phyloP scores from a whole-genome alignment of 2,329 filamentous ascomycete genomes.

The Clarireedia homoeocarpa region DNA sequence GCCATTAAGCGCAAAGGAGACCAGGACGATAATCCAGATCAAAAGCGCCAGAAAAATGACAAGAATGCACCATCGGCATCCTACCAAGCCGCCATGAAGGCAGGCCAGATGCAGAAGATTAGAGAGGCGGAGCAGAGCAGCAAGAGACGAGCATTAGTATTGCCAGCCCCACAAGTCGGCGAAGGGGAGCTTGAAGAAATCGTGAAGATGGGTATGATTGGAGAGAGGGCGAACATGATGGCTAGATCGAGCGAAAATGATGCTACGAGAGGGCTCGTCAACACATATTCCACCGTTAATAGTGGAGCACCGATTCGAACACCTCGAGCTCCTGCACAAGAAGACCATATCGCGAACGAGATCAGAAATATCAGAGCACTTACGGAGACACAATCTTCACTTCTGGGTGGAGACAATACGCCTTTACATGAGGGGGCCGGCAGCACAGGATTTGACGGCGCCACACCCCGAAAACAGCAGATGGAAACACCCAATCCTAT shows the following conservation, averaged over 20 bases:
- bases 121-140: constrained; percentile 95
- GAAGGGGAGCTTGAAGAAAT: constrained; percentile 94
- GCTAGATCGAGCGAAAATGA: constrained; percentile 75
- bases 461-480: constrained; percentile 69
- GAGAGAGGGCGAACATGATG: constrained; percentile 71
- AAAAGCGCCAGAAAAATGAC: constrained; percentile 82
- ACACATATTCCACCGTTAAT: constrained; percentile 77
- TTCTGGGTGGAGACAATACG: constrained; percentile 90
- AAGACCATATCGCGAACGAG: constrained; percentile 94
- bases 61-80: constrained; percentile 73
- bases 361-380: constrained; percentile 87
- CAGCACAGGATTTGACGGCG: constrained; percentile 84
- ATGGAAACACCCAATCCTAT: constrained; percentile 92
- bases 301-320: constrained; percentile 83
- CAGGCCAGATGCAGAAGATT: constrained; percentile 88
- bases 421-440: constrained; percentile 72
- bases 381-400: constrained; percentile 86
- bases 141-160: constrained; percentile 73
- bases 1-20: constrained; percentile 92
- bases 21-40: constrained; percentile 68
- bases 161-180: constrained; percentile 86
- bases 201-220: constrained; percentile 95
- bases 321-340: constrained; percentile 80
- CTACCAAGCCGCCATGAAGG: constrained; percentile 81
- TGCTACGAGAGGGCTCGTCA: constrained; percentile 76